These are phyloP conservation scores for Botryotinia convoluta DNA, from an alignment of 2,329 filamentous ascomycete genomes.

Conservation along the genomic window DNA sequence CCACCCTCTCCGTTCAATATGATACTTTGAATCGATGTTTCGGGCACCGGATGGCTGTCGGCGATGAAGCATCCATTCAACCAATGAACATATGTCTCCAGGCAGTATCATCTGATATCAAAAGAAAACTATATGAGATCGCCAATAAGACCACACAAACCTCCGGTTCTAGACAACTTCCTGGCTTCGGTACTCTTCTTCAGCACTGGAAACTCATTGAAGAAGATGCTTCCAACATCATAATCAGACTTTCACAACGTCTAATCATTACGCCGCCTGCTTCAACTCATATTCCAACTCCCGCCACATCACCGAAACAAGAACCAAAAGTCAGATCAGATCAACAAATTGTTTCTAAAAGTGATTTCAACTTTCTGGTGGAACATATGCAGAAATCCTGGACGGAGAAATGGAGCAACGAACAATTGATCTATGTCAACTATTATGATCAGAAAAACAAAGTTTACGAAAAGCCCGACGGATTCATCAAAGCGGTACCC, in stretches of 20 bases:
- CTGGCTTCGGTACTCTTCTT: slow-evolving; percentile 9
- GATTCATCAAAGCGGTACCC: not conserved
- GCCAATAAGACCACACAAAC: not conserved
- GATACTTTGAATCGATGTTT: slow-evolving; percentile 9
- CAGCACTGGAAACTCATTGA: slow-evolving; percentile 13
- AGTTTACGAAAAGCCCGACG: slow-evolving; percentile 2
- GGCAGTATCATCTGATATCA: slow-evolving; percentile 11
- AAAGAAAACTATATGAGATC: slow-evolving; percentile 8
- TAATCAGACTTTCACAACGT: slow-evolving; percentile 8
- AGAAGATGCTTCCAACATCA: slow-evolving; percentile 3
- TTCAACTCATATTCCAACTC: not conserved
- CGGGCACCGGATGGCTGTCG: slow-evolving; percentile 4
- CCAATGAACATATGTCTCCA: slow-evolving; percentile 13
- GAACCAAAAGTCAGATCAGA: slow-evolving; percentile 1
- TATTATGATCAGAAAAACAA: not conserved
- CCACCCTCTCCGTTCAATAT: slow-evolving; percentile 1
- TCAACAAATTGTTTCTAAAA: slow-evolving; percentile 2
- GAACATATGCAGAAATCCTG: slow-evolving; percentile 15
- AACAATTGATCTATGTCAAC: slow-evolving; percentile 9
- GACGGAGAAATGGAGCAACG: slow-evolving; percentile 5
- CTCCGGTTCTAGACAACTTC: not conserved
- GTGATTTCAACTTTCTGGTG: not conserved
- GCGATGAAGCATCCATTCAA: not conserved
- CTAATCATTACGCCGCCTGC: slow-evolving; percentile 12
- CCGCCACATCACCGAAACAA: not conserved